Evolutionary conservation across 257 asterid species (phyloP).

Genomic region (Capsicum baccatum): DNA sequence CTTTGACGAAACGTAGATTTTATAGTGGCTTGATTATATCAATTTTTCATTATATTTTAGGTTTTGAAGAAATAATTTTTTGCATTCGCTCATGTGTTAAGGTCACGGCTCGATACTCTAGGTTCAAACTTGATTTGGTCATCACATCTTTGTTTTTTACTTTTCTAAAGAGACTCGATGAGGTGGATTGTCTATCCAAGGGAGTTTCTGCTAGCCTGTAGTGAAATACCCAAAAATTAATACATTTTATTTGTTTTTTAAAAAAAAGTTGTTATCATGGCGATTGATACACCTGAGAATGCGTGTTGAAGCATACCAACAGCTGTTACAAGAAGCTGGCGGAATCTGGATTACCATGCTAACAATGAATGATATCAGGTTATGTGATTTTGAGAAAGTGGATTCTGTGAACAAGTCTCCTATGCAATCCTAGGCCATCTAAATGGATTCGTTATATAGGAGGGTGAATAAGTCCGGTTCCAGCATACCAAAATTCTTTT

Average conservation of each 20-base stretch:
- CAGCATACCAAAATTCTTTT: not conserved
- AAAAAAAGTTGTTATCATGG: not conserved
- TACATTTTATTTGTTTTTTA: not conserved
- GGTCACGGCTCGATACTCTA: not conserved
- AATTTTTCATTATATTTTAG: not conserved
- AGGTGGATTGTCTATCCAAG: not conserved
- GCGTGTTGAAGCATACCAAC: not conserved
- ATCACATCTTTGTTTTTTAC: not conserved
- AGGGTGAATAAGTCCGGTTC: not conserved
- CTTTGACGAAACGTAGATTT: not conserved
- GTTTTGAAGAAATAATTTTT: not conserved
- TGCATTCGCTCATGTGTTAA: not conserved
- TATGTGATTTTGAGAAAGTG: constrained; percentile 1
- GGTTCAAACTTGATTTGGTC: not conserved
- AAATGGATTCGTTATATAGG: not conserved
- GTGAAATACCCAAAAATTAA: constrained; percentile 6
- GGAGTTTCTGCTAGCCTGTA: not conserved
- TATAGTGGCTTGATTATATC: not conserved
- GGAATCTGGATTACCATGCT: not conserved
- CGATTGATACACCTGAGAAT: not conserved
- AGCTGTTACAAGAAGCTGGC: not conserved
- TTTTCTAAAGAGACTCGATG: not conserved
- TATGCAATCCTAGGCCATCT: not conserved
- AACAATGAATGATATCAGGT: not conserved
- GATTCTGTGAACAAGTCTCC: not conserved